Evolutionary conservation across 768 basidiomycete species (phyloP).

Genomic region (Rhodosporidiobolus odoratus): DNA sequence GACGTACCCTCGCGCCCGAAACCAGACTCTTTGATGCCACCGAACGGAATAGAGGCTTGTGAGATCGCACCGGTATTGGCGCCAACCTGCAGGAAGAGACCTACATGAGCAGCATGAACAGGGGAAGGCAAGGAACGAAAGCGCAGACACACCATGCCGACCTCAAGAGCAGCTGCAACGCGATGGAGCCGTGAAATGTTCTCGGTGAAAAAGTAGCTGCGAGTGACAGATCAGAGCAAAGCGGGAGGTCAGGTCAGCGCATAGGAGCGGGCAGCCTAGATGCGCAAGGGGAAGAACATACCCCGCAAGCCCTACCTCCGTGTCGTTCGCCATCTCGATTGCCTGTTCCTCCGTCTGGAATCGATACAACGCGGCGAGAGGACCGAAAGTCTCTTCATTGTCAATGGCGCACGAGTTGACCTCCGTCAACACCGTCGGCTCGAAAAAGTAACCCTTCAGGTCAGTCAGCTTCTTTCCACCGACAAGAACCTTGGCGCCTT

Average conservation of each 20-base stretch:
- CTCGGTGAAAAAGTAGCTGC: conserved; percentile 67
- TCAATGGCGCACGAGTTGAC: conserved; percentile 63
- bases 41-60: conserved; percentile 76
- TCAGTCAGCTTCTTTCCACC: conserved; percentile 68
- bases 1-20: conserved; percentile 51
- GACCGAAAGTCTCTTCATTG: conserved; percentile 83
- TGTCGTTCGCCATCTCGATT: conserved; percentile 72
- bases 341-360: conserved; percentile 95
- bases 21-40: conserved; percentile 66
- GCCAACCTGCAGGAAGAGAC: background rate
- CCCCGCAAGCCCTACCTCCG: conserved; percentile 80
- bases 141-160: conserved; percentile 45
- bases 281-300: background rate
- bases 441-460: conserved; percentile 43
- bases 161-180: conserved; percentile 88
- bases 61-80: conserved; percentile 64
- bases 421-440: conserved; percentile 76
- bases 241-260: too few relatives aligned
- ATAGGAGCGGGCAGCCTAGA: background rate
- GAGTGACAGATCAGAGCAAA: background rate
- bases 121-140: background rate
- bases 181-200: conserved; percentile 88
- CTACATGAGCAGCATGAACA: background rate
- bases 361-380: conserved; percentile 74
- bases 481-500: conserved; percentile 79